Percentiles rank a stretch among this genome's conserved stretches.
phyloP scores from a whole-genome alignment of 176 grass and related monocot species.

The Zea mays region DNA sequence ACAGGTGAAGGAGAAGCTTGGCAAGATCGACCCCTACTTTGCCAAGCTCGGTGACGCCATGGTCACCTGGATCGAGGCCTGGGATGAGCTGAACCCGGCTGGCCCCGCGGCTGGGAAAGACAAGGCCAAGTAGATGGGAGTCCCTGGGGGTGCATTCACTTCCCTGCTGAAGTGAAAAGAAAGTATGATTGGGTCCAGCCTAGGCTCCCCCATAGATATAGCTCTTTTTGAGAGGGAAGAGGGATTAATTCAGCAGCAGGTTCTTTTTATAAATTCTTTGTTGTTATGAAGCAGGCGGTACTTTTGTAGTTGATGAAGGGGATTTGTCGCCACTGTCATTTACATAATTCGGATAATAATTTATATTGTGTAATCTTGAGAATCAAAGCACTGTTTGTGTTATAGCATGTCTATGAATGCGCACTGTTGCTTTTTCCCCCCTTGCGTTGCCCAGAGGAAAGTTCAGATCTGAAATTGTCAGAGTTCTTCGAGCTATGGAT shows the following conservation, averaged over 20 bases:
- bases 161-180: constrained; percentile 22
- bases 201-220: constrained; percentile 54
- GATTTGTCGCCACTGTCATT: constrained; percentile 47
- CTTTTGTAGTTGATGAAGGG: constrained; percentile 52
- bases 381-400: constrained; percentile 35
- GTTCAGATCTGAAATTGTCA: neutral
- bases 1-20: constrained; percentile 74
- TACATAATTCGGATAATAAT: constrained; percentile 50
- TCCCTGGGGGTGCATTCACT: constrained; percentile 14
- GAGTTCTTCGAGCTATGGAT: too few species aligned
- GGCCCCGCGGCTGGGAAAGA: constrained; percentile 31
- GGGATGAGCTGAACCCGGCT: constrained; percentile 79
- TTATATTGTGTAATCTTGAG: constrained; percentile 49
- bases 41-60: constrained; percentile 84
- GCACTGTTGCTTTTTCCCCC: neutral
- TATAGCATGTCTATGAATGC: neutral
- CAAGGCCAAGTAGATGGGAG: constrained; percentile 58
- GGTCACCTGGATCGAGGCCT: constrained; percentile 93
- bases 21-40: constrained; percentile 65
- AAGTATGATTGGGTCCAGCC: constrained; percentile 35
- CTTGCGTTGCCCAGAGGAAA: neutral
- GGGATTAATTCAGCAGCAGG: constrained; percentile 53
- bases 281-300: constrained; percentile 36
- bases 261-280: constrained; percentile 49
- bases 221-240: constrained; percentile 51